Evolutionary conservation across 208 protist species (phyloP), one percentile per base, ranked within the genome.

Genomic region (Acanthamoeba lenticulata): DNA sequence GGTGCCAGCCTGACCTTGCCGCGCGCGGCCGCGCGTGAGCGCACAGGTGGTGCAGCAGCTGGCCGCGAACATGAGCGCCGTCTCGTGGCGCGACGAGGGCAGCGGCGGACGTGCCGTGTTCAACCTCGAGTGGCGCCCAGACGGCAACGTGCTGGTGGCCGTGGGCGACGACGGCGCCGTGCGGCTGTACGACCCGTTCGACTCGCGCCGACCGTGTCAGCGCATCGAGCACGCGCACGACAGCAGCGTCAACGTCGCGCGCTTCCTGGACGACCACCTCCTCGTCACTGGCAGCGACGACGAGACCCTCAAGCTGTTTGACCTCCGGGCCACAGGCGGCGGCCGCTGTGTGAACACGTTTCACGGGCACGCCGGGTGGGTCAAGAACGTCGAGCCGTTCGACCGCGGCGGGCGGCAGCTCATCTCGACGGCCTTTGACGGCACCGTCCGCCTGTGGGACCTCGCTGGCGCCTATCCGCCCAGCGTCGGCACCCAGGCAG

Each of bases 151-250:
- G 27, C n/a, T 72, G 34, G 62, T 72, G 62, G 62, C 62, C 9
- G 62, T 72, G 15, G 62, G 62, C 6, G 4, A 72, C 32, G 62
- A 72, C 34, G 62, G 34, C 62, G 27, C 27, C 15, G 62, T 72
- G 62, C 62, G 62, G 9, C n/a, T 72, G 62, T 72, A 72, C n/a
- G 62, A 72, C 34, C 62, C 62, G 62, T 72, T 72, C 62, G 36
- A 72, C 34, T 21, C n/a, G 62, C n/a, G 36, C n/a, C n/a, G n/a
- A 27, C 27, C 36, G 11, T 72, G 9, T 72, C 32, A 40, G n/a
- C n/a, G 36, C n/a, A 72, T 72, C 27, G 62, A 42, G 62, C n/a
- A 38, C 34, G 62, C 62, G 15, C 62, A 72, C 62, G 36, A 72
- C 62, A 72, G 36, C 34, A 42, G 62, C 34, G 36, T 72, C 34